Base-by-base conservation (phyloP, 2,329 filamentous ascomycete species). In the Fusarium goolgardi region DNA sequence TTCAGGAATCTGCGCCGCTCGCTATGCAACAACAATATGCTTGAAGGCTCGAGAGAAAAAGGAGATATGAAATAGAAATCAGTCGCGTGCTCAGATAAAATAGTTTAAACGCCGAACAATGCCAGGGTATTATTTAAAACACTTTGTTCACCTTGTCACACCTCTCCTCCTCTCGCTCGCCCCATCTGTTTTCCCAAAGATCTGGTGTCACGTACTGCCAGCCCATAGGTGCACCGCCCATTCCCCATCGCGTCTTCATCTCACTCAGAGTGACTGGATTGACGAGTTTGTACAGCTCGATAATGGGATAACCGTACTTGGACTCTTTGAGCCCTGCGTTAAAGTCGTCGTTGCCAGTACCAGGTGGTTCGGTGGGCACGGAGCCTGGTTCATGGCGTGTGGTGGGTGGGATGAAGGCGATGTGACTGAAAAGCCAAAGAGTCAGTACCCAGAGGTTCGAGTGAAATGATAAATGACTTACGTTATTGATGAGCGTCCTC, bases 321-420 rank as follows among this genome's bases (percentile, higher is more conserved):
- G 72, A 74, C 40, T 65, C 35, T 25, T 76, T 75, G 4, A 55
- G 50, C 1, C 75, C 72, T 13, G 71, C 69, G 35, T 77, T 77
- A 59, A 76, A 77, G 27, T 77, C 71, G 16, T 62, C 47, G 35
- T 77, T 77, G 34, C 73, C 73, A 12, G 75, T 69, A 15, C 75
- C 75, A 21, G 61, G 45, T 3, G 74, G 75, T n/a, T 63, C 64
- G 4, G 23, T 43, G 12, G 67, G 70, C 13, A 72, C 70, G 6
- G 51, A 59, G 5, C 70, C 71, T 21, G 70, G 70, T 3, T 58
- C 51, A 16, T 45, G 67, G 10, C 63, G 65, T 0, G 49, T 35
- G 1, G 20, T 15, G 2, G 55, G 27, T 10, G 67, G 63, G 6
- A 72, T 72, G 0, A 40, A 23, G 2, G 65, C 63, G 21, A 72